Percentiles rank a stretch among this genome's conserved stretches.
Conservation (phyloP, 169 alveolate species). For the Cryptosporidium meleagridis region DNA sequence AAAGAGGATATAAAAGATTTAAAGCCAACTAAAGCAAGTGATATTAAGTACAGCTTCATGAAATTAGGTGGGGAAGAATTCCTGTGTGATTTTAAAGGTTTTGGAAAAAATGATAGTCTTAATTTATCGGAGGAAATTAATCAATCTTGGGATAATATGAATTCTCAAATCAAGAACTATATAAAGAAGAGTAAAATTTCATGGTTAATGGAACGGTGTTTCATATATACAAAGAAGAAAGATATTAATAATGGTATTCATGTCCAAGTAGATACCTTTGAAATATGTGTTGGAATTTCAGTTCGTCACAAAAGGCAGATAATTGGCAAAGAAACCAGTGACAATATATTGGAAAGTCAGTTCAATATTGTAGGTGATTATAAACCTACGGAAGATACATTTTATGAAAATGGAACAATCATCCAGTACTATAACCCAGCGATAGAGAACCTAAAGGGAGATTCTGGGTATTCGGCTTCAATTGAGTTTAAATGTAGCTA, state of each 20-base stretch:
- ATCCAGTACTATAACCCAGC: slow-evolving; percentile 40
- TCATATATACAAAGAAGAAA: slow-evolving; percentile 17
- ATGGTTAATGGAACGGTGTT: slow-evolving; percentile 59
- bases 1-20: neutral
- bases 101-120: neutral
- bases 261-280: slow-evolving; percentile 23
- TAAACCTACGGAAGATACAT: slow-evolving; percentile 17
- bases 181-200: slow-evolving; percentile 32
- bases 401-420: slow-evolving; percentile 31
- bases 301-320: slow-evolving; percentile 18
- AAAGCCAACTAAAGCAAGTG: neutral
- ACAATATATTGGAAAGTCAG: slow-evolving; percentile 27
- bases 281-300: slow-evolving; percentile 47
- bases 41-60: neutral
- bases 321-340: slow-evolving; percentile 17
- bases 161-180: slow-evolving; percentile 7
- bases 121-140: neutral
- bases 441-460: neutral
- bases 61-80: slow-evolving; percentile 13
- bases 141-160: slow-evolving; percentile 25
- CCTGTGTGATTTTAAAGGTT: neutral
- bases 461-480: slow-evolving; percentile 24
- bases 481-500: slow-evolving; percentile 26
- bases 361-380: slow-evolving; percentile 41
- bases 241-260: slow-evolving; percentile 20